Base-by-base conservation (phyloP, 2,329 filamentous ascomycete genomes). In the Raffaelea deltoideospora region DNA sequence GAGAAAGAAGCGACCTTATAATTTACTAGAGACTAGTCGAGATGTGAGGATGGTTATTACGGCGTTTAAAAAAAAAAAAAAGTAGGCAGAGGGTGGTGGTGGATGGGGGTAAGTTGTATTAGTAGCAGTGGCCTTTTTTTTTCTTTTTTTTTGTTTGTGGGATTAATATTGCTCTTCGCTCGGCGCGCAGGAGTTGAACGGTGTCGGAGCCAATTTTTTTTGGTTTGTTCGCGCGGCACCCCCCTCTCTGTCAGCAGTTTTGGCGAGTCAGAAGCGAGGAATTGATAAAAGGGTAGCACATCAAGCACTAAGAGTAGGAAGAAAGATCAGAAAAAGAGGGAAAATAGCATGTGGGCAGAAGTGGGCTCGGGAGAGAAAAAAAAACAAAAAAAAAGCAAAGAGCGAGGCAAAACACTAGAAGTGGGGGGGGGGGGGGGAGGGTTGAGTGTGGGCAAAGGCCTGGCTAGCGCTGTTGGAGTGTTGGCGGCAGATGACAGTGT, bases 231-330 rank as follows among this genome's bases (percentile, higher is more conserved):
- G 19, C 6, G 10, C 8, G 30, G 30, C 30, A 19, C 7, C 6
- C 10, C 18, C 13, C 10, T 29, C n/a, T 30, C 22, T 15, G 18
- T 30, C 31, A 34, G 31, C 34, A 40, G 29, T 31, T 34, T 34
- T 37, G 38, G 41, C 43, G 43, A 45, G 43, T 45, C 41, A 45
- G 19, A 43, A 37, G 37, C 38, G 31, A 33, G 42, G 43, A 43
- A 45, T 45, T 45, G 43, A 45, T 37, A 44, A 45, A 42, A n/a
- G n/a, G n/a, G n/a, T n/a, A n/a, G n/a, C n/a, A n/a, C n/a, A n/a
- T n/a, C n/a, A n/a, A n/a, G n/a, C 27, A 28, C 10, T 28, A n/a
- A n/a, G 14, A 39, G 24, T 26, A 20, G 33, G 5, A 18, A 17
- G 32, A 4, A 28, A 29, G 22, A 28, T 13, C 8, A 24, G 20